Percentiles rank a stretch among this genome's conserved stretches.
phyloP scores from a whole-genome alignment of 352 stramenopile species.

The Pythium oligandrum region DNA sequence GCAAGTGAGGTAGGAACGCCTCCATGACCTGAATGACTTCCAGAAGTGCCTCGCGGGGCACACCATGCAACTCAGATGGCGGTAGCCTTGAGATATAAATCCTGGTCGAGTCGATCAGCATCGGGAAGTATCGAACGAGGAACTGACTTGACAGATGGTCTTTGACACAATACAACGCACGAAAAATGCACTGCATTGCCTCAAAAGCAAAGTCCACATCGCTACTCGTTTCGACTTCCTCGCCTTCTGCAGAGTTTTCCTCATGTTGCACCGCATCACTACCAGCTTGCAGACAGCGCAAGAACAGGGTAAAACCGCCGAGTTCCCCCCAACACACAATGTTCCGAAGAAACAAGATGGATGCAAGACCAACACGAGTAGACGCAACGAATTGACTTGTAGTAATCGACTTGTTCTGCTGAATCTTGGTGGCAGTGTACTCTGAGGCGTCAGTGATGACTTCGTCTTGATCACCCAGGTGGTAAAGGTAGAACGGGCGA shows the following conservation, averaged over 20 bases:
- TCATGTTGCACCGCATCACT: constrained; percentile 7
- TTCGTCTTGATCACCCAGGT: background rate
- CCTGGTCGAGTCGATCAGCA: constrained; percentile 25
- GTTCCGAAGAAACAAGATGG: constrained; percentile 38
- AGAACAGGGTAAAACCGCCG: constrained; percentile 47
- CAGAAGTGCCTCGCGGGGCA: constrained; percentile 42
- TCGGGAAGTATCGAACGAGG: constrained; percentile 28
- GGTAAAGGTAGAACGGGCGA: constrained; percentile 50
- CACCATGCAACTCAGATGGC: constrained; percentile 23
- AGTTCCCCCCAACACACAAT: constrained; percentile 48
- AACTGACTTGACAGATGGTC: constrained; percentile 45
- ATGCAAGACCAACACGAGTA: constrained; percentile 15
- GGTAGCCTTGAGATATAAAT: constrained; percentile 23
- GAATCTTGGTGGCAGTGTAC: background rate
- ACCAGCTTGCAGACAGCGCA: constrained; percentile 31
- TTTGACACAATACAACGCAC: constrained; percentile 54
- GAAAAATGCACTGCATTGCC: constrained; percentile 45
- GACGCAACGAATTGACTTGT: constrained; percentile 8
- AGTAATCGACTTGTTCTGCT: constrained; percentile 2
- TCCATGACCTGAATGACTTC: constrained; percentile 63
- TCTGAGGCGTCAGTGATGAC: constrained; percentile 1
- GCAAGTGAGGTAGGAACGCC: constrained; percentile 24
- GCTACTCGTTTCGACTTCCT: constrained; percentile 4
- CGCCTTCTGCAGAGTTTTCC: constrained; percentile 1
- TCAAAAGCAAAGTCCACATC: constrained; percentile 40